Evolutionary conservation across 2,329 filamentous ascomycete genomes (phyloP).

Genomic region (Aspergillus brunneoviolaceus): DNA sequence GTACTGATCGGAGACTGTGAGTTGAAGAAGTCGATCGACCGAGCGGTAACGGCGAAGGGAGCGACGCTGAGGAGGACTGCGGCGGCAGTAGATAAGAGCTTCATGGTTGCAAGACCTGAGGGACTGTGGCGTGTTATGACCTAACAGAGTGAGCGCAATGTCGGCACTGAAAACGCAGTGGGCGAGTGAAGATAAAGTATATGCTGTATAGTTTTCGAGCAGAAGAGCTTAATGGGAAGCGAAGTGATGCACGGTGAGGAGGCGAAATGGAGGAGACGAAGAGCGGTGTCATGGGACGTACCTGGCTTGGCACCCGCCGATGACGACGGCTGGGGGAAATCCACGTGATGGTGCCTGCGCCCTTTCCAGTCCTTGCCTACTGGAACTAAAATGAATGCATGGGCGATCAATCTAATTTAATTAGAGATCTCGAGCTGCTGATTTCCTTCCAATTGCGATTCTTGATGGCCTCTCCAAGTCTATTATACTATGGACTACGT

Average conservation of each 20-base stretch:
- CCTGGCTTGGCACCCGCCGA: slow-evolving; percentile 4
- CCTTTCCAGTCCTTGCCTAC: not conserved
- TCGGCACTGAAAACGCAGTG: not conserved
- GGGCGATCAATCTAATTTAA: not conserved
- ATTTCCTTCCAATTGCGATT: not conserved
- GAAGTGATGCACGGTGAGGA: not conserved
- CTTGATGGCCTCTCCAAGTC: not conserved
- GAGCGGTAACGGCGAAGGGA: slow-evolving; percentile 46
- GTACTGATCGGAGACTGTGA: slow-evolving; percentile 51
- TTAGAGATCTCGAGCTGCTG: not conserved
- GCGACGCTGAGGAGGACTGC: slow-evolving; percentile 47
- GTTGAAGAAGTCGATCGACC: slow-evolving; percentile 50
- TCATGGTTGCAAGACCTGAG: slow-evolving; percentile 34
- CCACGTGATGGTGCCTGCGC: slow-evolving; percentile 8
- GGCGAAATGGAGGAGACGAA: slow-evolving; percentile 9
- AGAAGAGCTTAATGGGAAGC: not conserved
- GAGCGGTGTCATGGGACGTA: slow-evolving; percentile 18
- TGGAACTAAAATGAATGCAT: not conserved
- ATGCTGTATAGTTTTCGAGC: not conserved
- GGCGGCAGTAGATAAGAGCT: slow-evolving; percentile 36
- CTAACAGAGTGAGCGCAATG: not conserved
- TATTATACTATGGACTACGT: not conserved
- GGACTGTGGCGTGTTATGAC: not conserved
- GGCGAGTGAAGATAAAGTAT: not conserved
- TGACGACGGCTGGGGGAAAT: slow-evolving; percentile 1